Percentiles rank a stretch among this genome's conserved stretches.
Evolutionary conservation across 2,329 filamentous ascomycete genomes (phyloP).

Genomic region (Myriosclerotinia scirpicola): DNA sequence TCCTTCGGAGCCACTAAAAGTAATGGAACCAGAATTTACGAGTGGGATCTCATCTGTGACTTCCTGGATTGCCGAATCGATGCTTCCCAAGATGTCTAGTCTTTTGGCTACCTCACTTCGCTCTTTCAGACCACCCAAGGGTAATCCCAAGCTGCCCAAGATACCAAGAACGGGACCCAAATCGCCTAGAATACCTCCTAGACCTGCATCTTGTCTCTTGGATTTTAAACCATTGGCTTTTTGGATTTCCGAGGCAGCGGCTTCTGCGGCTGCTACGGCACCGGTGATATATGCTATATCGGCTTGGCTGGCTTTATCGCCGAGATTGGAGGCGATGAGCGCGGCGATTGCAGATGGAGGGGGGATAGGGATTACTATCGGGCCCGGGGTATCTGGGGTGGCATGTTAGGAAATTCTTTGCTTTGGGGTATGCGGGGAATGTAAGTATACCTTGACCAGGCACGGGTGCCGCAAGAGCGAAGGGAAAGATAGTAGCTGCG

Average conservation of each 20-base stretch:
- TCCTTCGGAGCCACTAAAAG: no score
- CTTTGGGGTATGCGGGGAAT: neutral
- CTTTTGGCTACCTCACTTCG: neutral
- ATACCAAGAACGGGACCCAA: neutral
- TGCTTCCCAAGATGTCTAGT: neutral
- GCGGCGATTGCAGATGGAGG: neutral
- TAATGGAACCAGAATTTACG: no score
- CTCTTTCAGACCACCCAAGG: slow-evolving; percentile 1
- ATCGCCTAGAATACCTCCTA: neutral
- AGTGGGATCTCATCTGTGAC: no score
- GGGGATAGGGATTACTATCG: no score
- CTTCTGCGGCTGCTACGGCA: neutral
- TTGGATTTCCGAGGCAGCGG: neutral
- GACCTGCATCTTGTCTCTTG: neutral
- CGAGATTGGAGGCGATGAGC: neutral
- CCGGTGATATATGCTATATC: neutral
- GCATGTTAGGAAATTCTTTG: neutral
- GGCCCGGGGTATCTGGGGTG: neutral
- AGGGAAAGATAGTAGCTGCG: neutral
- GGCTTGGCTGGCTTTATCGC: neutral
- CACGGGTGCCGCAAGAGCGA: slow-evolving; percentile 13
- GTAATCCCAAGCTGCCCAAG: neutral
- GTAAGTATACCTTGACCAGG: neutral
- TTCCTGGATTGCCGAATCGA: no score
- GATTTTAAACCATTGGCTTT: neutral